Evolutionary conservation across 73 alveolate species (phyloP), one percentile per base, ranked within the genome.

Genomic region (Breviolum minutum): DNA sequence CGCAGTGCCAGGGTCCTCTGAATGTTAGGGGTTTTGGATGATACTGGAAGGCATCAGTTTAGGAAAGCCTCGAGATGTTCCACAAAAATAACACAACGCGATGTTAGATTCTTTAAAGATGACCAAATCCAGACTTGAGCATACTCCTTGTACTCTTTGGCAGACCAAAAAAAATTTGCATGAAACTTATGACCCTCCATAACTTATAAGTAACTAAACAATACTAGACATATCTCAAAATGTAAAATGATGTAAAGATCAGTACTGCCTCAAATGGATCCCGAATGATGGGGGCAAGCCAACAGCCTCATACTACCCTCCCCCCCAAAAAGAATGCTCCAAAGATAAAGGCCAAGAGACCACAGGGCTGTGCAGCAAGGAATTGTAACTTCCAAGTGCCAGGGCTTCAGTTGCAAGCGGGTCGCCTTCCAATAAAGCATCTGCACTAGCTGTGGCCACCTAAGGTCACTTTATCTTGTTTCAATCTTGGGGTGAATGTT

Each of bases 401-500:
- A 86, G 19, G 5, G 94, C 20, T 63, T 86, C 94, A 4, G 74
- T 12, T 5, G 88, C 54, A 14, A 40, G 20, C 40, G 7, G 19
- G 60, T 40, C 14, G 40, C 97, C 97, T 8, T 71, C 97, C 32
- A 73, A 14, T 22, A 91, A 62, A 30, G 64, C 87, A 91, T 91
- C 97, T 8, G 97, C 89, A 24, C 76, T 68, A n/a, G 86, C 62
- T 8, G 88, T 80, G 54, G 88, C 69, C 69, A 80, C 88, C 88
- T 80, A 63, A 20, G 30, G 8, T 8, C 64, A 27, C 54, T 3
- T 40, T 3, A 40, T 40, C 29, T 71, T 20, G 81, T 71, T 20
- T 7, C 54, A 40, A 40, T 40, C 0, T 40, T 40, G 54, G 54
- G 54, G 54, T 3, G 54, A 40, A 40, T 40, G 54, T 40, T 40